These are phyloP conservation scores for Chlorella sp. DNA, from an alignment of 139 green algal genomes.

Conservation along the genomic window DNA sequence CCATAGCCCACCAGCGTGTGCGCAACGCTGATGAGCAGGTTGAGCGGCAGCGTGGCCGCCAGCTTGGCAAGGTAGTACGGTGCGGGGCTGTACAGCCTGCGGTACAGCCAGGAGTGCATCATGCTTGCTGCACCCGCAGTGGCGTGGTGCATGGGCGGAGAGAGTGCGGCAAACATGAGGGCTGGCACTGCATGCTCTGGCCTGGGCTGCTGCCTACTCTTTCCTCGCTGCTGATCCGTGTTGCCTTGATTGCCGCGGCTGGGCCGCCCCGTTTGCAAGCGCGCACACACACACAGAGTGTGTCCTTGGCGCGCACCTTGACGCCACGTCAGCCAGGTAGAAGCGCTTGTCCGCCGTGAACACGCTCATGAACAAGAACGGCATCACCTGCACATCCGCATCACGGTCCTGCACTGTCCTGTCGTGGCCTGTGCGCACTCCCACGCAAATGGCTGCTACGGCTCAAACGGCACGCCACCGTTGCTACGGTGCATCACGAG, in stretches of 20 bases:
- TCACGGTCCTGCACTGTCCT: neutral
- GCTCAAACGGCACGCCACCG: too few species aligned
- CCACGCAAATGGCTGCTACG: too few species aligned
- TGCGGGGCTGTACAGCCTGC: conserved; percentile 37
- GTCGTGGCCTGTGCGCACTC: too few species aligned
- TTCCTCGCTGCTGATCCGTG: too few species aligned
- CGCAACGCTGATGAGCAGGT: conserved; percentile 31
- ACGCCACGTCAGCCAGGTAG: conserved; percentile 27
- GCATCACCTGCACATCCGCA: conserved; percentile 33
- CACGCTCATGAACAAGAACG: conserved; percentile 58
- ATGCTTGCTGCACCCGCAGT: neutral
- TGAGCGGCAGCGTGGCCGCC: conserved; percentile 37
- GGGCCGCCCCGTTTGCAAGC: too few species aligned
- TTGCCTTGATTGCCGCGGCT: too few species aligned
- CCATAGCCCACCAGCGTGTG: conserved; percentile 28
- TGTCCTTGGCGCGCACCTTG: conserved; percentile 14
- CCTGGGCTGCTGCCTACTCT: too few species aligned
- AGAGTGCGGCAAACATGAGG: too few species aligned
- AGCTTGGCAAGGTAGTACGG: conserved; percentile 49
- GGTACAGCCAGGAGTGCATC: neutral
- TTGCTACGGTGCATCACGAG: too few species aligned
- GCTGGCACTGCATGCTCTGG: too few species aligned
- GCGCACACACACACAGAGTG: too few species aligned
- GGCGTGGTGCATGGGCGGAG: too few species aligned
- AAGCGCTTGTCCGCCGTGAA: conserved; percentile 49